Conservation (phyloP, 208 protist genomes). For the Trichomonas gallinae region DNA sequence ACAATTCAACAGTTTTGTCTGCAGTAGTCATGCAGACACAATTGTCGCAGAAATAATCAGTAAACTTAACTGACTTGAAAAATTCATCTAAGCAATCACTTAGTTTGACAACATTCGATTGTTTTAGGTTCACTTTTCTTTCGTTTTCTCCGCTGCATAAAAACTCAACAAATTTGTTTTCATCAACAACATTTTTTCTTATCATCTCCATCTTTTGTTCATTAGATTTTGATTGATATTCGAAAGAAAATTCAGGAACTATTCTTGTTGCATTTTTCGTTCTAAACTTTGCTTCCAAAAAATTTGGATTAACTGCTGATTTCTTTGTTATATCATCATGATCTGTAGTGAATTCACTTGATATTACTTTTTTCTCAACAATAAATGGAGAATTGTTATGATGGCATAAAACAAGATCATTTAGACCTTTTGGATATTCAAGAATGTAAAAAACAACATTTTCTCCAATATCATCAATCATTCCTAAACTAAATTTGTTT, state of each 20-base stretch:
- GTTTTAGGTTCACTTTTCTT: neutral
- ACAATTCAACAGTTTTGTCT: neutral
- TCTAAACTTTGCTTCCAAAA: neutral
- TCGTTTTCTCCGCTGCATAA: neutral
- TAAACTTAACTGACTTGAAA: neutral
- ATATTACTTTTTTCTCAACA: neutral
- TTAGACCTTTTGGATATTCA: neutral
- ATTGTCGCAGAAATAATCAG: neutral
- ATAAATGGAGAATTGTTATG: neutral
- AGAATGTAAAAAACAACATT: neutral
- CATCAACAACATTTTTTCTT: neutral
- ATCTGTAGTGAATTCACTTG: too few species aligned
- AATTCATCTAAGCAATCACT: neutral
- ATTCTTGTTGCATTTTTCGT: neutral
- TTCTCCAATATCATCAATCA: neutral
- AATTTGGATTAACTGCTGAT: neutral
- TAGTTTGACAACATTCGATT: neutral
- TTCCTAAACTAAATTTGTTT: neutral
- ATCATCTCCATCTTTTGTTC: neutral
- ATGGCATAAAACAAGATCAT: neutral
- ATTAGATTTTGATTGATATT: neutral
- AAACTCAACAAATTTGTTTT: neutral
- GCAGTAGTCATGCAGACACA: neutral
- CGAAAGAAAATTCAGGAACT: neutral
- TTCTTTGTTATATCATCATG: neutral